These are phyloP conservation scores for Kickxella alabastrina DNA, from an alignment of 192 early-diverging fungal genomes.

Conservation along the genomic window DNA sequence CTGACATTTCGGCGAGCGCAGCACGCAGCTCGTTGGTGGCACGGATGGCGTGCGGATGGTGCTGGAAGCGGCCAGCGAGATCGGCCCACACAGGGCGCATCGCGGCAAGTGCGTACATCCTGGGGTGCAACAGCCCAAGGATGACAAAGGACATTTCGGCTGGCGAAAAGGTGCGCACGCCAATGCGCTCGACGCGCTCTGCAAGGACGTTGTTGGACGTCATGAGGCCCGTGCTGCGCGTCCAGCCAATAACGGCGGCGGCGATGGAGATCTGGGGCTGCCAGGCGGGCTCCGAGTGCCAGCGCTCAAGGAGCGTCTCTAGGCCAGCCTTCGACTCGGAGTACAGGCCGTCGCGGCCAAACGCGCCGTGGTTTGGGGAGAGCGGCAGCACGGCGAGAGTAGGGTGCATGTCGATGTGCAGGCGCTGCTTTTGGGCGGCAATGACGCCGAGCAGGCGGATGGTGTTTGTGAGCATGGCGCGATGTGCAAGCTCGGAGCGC, in stretches of 20 bases:
- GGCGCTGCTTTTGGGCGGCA: conserved; percentile 73
- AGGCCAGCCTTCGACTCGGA: conserved; percentile 91
- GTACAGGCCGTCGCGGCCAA: conserved; percentile 90
- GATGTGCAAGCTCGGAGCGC: conserved; percentile 85
- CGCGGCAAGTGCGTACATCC: conserved; percentile 67
- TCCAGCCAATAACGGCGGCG: conserved; percentile 96
- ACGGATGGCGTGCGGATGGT: conserved; percentile 8
- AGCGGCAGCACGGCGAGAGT: conserved; percentile 84
- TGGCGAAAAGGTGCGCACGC: conserved; percentile 87
- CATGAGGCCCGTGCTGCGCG: conserved; percentile 95
- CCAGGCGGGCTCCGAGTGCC: conserved; percentile 83
- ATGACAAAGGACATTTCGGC: conserved; percentile 95
- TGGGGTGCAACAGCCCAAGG: conserved; percentile 78
- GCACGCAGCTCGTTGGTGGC: conserved; percentile 1
- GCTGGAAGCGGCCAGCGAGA: conserved; percentile 27
- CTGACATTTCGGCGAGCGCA: conserved; percentile 8
- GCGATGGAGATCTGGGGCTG: conserved; percentile 78
- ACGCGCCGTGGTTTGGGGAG: conserved; percentile 96
- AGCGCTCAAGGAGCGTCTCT: conserved; percentile 88
- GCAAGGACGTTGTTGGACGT: conserved; percentile 84
- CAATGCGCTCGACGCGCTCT: conserved; percentile 79
- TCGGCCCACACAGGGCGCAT: conserved; percentile 54
- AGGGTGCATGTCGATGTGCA: conserved; percentile 77
- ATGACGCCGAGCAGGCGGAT: conserved; percentile 82
- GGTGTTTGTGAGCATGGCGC: conserved; percentile 92